A percentile compares a stretch with the other conserved stretches of the same genome.
Conservation (phyloP, 768 basidiomycete genomes). For the Flagelloscypha sp. region DNA sequence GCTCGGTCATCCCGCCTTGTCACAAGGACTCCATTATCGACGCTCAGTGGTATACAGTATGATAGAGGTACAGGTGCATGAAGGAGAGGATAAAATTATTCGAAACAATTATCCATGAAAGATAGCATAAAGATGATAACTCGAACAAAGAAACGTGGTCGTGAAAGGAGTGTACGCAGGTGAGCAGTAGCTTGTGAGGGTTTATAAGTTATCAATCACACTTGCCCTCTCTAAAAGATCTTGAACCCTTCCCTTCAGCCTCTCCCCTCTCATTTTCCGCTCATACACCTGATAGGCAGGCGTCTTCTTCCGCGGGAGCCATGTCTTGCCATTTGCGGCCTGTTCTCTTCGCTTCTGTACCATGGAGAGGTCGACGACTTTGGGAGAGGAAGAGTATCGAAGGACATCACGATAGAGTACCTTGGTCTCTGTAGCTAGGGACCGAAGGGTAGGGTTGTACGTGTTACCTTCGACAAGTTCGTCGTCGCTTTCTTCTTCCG, state of each 20-base stretch:
- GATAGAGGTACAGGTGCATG: too few species aligned
- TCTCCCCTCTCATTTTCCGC: constrained; percentile 68
- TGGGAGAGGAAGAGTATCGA: constrained; percentile 71
- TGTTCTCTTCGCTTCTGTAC: constrained; percentile 45
- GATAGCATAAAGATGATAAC: too few species aligned
- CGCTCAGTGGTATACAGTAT: too few species aligned
- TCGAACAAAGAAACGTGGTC: too few species aligned
- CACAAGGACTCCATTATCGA: too few species aligned
- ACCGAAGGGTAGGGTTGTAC: constrained; percentile 46
- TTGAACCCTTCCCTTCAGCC: constrained; percentile 58
- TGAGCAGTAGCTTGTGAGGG: neutral
- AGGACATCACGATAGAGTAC: constrained; percentile 85
- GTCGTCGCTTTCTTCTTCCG: constrained; percentile 50
- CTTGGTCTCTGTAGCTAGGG: constrained; percentile 77
- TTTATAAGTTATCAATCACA: constrained; percentile 24
- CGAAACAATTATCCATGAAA: too few species aligned
- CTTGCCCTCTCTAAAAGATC: constrained; percentile 64
- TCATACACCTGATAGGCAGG: constrained; percentile 79
- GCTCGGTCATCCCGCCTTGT: too few species aligned
- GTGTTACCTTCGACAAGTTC: too few species aligned
- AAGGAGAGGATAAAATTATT: too few species aligned
- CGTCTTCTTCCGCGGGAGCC: constrained; percentile 74
- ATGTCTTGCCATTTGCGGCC: constrained; percentile 45
- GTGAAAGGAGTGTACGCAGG: neutral
- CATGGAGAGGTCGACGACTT: constrained; percentile 77